These are phyloP conservation scores for Emmonsiellopsis sp. DNA, from an alignment of 2,329 filamentous ascomycete species.

Conservation along the genomic window DNA sequence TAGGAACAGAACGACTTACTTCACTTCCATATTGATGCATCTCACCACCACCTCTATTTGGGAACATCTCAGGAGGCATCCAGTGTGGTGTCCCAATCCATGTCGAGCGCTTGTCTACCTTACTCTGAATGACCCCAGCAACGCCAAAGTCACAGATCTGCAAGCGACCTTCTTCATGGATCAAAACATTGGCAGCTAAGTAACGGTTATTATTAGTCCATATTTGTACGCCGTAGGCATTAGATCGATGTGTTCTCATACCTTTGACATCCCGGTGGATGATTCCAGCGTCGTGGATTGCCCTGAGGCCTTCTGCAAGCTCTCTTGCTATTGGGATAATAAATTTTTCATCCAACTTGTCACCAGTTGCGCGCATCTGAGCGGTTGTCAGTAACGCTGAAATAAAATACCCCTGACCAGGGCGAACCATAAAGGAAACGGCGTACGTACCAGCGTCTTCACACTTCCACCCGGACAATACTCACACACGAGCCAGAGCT, in stretches of 20 bases:
- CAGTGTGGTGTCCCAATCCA: constrained; percentile 59
- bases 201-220: constrained; percentile 1
- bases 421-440: not conserved
- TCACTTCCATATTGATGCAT: constrained; percentile 40
- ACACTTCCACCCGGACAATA: constrained; percentile 60
- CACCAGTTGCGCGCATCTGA: constrained; percentile 41
- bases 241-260: constrained; percentile 14
- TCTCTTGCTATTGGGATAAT: constrained; percentile 57
- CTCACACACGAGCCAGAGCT: constrained; percentile 59
- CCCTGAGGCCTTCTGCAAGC: constrained; percentile 52
- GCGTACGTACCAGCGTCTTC: constrained; percentile 48
- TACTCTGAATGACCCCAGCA: constrained; percentile 52
- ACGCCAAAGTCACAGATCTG: constrained; percentile 60
- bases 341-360: constrained; percentile 49
- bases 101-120: constrained; percentile 53
- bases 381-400: not conserved
- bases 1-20: constrained; percentile 20
- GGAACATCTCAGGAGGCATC: constrained; percentile 56
- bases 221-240: not conserved
- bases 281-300: constrained; percentile 56
- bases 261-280: constrained; percentile 59
- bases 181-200: constrained; percentile 53
- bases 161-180: constrained; percentile 54
- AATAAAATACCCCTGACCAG: not conserved
- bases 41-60: constrained; percentile 21